A percentile compares a stretch with the other conserved stretches of the same genome.
Conservation (phyloP, 805 yeast species). For the Cyberlindnera euphorbiae region DNA sequence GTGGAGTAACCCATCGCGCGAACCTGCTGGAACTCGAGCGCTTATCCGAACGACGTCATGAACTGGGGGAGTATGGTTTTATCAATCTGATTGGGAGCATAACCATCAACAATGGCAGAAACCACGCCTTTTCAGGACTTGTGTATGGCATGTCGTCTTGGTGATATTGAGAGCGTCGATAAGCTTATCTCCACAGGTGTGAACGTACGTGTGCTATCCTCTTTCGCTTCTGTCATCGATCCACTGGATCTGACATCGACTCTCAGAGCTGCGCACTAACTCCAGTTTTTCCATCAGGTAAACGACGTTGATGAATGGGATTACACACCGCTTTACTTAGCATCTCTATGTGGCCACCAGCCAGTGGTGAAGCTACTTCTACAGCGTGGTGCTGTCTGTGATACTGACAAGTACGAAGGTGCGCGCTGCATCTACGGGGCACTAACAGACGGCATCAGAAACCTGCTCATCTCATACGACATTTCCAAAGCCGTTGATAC, state of each 20-base stretch:
- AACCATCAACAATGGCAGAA: slow-evolving; percentile 2
- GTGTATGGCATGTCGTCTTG: slow-evolving; percentile 63
- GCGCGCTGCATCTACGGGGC: slow-evolving; percentile 79
- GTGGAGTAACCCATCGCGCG: no score
- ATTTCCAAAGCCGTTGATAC: slow-evolving; percentile 64
- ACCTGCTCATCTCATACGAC: slow-evolving; percentile 53
- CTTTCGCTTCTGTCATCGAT: no score
- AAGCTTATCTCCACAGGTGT: slow-evolving; percentile 49
- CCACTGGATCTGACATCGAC: no score
- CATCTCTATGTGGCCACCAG: slow-evolving; percentile 72
- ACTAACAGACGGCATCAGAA: slow-evolving; percentile 58
- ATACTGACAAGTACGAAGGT: slow-evolving; percentile 78
- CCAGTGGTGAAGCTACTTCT: slow-evolving; percentile 56
- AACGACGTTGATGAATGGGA: slow-evolving; percentile 63
- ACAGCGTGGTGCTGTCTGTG: slow-evolving; percentile 69
- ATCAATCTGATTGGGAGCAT: no score
- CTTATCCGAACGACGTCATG: no score
- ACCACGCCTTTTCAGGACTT: slow-evolving; percentile 33
- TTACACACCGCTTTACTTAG: slow-evolving; percentile 68
- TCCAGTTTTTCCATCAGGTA: slow-evolving; percentile 12
- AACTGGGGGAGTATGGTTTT: no score
- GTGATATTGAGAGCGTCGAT: slow-evolving; percentile 64
- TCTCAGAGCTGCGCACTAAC: no score
- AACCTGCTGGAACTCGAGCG: no score
- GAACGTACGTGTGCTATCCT: slow-evolving; percentile 29